Evolutionary conservation across 805 yeast species (phyloP), one percentile per base, ranked within the genome.

Genomic region (Saccharomycopsis schoenii): DNA sequence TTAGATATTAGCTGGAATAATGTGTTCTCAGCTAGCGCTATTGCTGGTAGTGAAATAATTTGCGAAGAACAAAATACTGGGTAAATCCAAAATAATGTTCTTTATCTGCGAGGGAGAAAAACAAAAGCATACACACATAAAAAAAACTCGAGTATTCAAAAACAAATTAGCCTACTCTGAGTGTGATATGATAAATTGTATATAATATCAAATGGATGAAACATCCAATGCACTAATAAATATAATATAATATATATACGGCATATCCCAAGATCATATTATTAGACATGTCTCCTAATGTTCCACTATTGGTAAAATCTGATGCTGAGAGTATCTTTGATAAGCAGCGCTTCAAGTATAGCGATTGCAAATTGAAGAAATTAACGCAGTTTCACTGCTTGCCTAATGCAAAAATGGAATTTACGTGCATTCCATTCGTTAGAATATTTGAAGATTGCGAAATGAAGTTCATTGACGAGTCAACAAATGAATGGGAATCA

Each of bases 341-440:
- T 24, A 47, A 47, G 12, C 52, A 47, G 29, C 52, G 52, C 3
- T 47, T 47, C 52, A 47, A 47, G 34, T 47, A 47, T 19, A 50
- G 42, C 11, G 63, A 63, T 56, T 62, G 65, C 41, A 36, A 19
- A 11, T 55, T 60, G 47, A 57, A 56, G 25, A 50, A 62, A 43
- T 15, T 63, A 8, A 36, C 65, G 10, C 65, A 63, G 56, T 63
- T 40, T 42, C 58, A 60, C 15, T 63, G 65, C 39, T 54, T 51
- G 9, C 54, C 59, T 15, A 54, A 60, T 47, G 41, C 41, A 15
- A 29, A 52, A 10, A 15, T 42, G n/a, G 60, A 61, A 17, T 47
- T 60, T 9, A 50, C 61, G 14, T 63, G 65, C 36, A 21, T 56
- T 9, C 65, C 64, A 5, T 63, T 63, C 42, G 37, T 43, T 5